Evolutionary conservation across 2,329 filamentous ascomycete species (phyloP), one percentile per base, ranked within the genome.

Genomic region (Xylaria arbuscula): DNA sequence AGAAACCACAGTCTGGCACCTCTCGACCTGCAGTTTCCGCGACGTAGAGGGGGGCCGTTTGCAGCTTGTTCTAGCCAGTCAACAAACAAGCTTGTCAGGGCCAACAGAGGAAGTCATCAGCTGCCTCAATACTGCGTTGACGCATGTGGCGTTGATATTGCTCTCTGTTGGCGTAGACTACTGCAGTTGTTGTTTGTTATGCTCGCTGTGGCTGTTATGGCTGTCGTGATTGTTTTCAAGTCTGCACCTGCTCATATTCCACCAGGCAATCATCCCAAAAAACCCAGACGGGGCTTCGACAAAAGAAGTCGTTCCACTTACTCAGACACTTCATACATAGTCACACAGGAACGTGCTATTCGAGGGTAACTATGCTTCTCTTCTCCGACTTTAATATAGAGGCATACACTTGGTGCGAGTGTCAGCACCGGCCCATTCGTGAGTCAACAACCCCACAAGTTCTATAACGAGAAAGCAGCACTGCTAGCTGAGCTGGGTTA

Each of bases 251-350:
- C 32, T 28, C 11, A n/a, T 4, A 36, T 40, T 50, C 24, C 24
- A 47, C 57, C 19, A 15, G 28, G n/a, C 45, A 59, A 67, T 22
- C 15, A 22, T 47, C 61, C 50, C 48, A 47, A 28, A 22, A 19
- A 7, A 6, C 17, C 10, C 4, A 40, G 36, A 56, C 24, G 51
- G 57, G 17, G 40, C 28, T 40, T 38, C 19, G 60, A 63, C 45
- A 55, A 56, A 47, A 54, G 42, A 62, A 57, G 45, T 58, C 54
- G 19, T 45, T 66, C 59, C 42, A 70, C 68, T 70, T 70, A 70
- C 68, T 47, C 54, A 22, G 59, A n/a, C 48, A 48, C 55, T 45
- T 60, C 48, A 36, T 60, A 68, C 68, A 70, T 70, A 68, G 55
- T 66, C 62, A 70, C 50, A 61, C 58, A 57, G n/a, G 34, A 38